A percentile compares a stretch with the other conserved stretches of the same genome.
phyloP scores from a whole-genome alignment of 2,329 filamentous ascomycete genomes.

The Orbilia oligospora region DNA sequence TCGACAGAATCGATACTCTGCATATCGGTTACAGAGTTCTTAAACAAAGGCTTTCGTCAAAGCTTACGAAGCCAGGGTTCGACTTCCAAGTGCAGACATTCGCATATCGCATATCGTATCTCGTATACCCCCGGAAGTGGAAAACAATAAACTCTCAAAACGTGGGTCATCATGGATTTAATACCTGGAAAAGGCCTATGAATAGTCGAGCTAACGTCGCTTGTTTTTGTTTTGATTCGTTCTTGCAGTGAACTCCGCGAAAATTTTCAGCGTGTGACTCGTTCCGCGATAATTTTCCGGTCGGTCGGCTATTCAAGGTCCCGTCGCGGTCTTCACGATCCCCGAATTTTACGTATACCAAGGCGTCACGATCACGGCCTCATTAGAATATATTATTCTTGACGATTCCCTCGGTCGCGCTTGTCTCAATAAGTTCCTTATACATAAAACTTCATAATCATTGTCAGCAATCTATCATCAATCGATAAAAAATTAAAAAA shows the following conservation, averaged over 20 bases:
- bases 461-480: not conserved
- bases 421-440: not conserved
- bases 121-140: slow-evolving; percentile 17
- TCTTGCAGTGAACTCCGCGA: slow-evolving; percentile 35
- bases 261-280: slow-evolving; percentile 37
- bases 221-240: slow-evolving; percentile 3
- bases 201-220: slow-evolving; percentile 18
- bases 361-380: slow-evolving; percentile 11
- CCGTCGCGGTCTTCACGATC: slow-evolving; percentile 36
- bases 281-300: slow-evolving; percentile 38
- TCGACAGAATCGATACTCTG: not conserved
- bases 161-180: slow-evolving; percentile 19
- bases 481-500: slow-evolving; percentile 5
- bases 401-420: slow-evolving; percentile 10
- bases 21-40: not conserved
- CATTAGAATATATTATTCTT: slow-evolving; percentile 13
- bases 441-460: not conserved
- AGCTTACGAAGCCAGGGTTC: slow-evolving; percentile 22
- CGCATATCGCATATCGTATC: not conserved
- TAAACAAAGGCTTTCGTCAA: not conserved
- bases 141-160: slow-evolving; percentile 20
- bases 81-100: slow-evolving; percentile 35
- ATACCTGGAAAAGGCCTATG: slow-evolving; percentile 18
- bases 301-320: slow-evolving; percentile 29
- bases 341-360: slow-evolving; percentile 17